These are phyloP conservation scores for Saraca asoca DNA, from an alignment of 331 rosid species.

Conservation along the genomic window DNA sequence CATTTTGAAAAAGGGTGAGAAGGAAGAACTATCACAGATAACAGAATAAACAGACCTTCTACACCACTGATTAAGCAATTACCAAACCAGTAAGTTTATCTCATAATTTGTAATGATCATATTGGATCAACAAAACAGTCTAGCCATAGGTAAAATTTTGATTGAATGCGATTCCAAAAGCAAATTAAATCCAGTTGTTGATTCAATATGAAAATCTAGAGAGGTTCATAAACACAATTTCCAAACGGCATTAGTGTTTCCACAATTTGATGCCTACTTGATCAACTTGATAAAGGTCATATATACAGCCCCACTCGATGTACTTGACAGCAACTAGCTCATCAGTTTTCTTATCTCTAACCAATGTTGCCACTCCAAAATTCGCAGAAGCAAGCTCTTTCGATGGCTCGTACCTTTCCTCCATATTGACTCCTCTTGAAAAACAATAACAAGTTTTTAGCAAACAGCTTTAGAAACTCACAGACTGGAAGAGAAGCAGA, in stretches of 20 bases:
- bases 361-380: constrained; percentile 87
- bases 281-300: not conserved
- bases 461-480: constrained; percentile 12
- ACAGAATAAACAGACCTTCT: constrained; percentile 2
- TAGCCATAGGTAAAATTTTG: not conserved
- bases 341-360: constrained; percentile 67
- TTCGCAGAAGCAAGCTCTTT: constrained; percentile 87
- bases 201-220: no score
- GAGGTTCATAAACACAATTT: not conserved
- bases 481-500: not conserved
- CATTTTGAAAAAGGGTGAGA: not conserved
- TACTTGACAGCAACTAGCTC: constrained; percentile 91
- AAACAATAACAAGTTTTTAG: constrained; percentile 6
- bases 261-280: constrained; percentile 1
- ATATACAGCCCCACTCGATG: constrained; percentile 89
- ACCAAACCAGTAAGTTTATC: not conserved
- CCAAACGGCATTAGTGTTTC: constrained; percentile 14
- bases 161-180: not conserved
- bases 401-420: constrained; percentile 70
- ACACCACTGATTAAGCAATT: not conserved
- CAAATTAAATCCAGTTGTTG: not conserved
- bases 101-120: not conserved
- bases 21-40: not conserved
- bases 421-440: constrained; percentile 55
- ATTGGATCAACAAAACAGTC: not conserved